phyloP scores from a whole-genome alignment of 2,329 filamentous ascomycete species.

The Aureobasidium melanogenum region DNA sequence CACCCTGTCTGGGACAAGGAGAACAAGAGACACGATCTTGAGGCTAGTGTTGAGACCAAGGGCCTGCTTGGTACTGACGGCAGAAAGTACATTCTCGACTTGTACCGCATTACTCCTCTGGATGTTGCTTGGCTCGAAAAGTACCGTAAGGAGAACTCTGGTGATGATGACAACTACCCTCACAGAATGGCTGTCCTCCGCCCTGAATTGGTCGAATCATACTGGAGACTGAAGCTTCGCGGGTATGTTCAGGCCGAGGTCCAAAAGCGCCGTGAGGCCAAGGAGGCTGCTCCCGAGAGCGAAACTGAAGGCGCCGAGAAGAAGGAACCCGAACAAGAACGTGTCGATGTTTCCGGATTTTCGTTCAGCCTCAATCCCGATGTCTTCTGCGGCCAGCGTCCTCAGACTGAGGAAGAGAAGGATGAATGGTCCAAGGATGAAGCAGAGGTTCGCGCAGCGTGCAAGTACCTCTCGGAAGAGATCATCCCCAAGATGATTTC shows the following conservation, averaged over 20 bases:
- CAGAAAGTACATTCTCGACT: slow-evolving; percentile 91
- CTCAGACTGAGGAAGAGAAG: slow-evolving; percentile 87
- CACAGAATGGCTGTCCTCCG: slow-evolving; percentile 94
- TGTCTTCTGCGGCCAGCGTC: slow-evolving; percentile 84
- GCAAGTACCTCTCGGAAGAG: slow-evolving; percentile 64
- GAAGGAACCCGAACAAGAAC: slow-evolving; percentile 45
- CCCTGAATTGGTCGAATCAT: slow-evolving; percentile 79
- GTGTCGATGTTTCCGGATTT: slow-evolving; percentile 81
- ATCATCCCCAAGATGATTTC: slow-evolving; percentile 78
- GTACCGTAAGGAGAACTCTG: slow-evolving; percentile 37
- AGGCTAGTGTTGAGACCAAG: slow-evolving; percentile 96
- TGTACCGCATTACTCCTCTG: slow-evolving; percentile 88
- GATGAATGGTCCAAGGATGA: slow-evolving; percentile 75
- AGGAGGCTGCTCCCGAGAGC: slow-evolving; percentile 24
- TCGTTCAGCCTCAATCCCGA: slow-evolving; percentile 87
- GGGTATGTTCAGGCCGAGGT: slow-evolving; percentile 80
- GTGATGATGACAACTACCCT: slow-evolving; percentile 59
- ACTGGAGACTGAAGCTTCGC: slow-evolving; percentile 76
- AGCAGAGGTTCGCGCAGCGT: slow-evolving; percentile 75
- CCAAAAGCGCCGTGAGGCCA: slow-evolving; percentile 46
- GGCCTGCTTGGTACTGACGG: slow-evolving; percentile 94
- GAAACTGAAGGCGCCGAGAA: slow-evolving; percentile 22
- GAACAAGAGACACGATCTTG: slow-evolving; percentile 77
- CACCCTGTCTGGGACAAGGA: slow-evolving; percentile 98
- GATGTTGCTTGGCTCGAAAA: slow-evolving; percentile 89